Percentiles rank a stretch among this genome's conserved stretches.
Evolutionary conservation across 768 basidiomycete species (phyloP).

Genomic region (Naganishia onofrii): DNA sequence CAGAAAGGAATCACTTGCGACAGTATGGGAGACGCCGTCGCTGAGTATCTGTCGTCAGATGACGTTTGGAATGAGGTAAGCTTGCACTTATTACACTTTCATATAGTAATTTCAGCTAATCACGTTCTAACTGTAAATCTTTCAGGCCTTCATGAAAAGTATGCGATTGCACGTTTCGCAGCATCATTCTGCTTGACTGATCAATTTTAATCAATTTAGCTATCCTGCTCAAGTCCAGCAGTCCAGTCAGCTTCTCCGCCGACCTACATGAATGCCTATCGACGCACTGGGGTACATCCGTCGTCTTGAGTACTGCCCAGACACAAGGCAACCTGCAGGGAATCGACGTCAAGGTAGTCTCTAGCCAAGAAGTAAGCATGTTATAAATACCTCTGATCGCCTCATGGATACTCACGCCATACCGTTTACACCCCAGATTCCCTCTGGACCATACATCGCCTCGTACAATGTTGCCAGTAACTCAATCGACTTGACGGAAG

Average conservation of each 20-base stretch:
- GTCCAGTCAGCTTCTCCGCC: conserved; percentile 11
- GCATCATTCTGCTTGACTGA: no score
- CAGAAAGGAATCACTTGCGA: conserved; percentile 36
- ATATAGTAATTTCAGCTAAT: no score
- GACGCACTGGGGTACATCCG: conserved; percentile 21
- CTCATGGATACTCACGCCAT: not conserved
- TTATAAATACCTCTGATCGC: not conserved
- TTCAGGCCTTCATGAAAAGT: conserved; percentile 10
- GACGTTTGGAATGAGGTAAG: conserved; percentile 44
- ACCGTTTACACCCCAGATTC: conserved; percentile 29
- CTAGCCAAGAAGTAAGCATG: not conserved
- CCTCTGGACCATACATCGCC: conserved; percentile 41
- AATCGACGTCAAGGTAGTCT: conserved; percentile 13
- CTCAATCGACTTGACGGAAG: conserved; percentile 34
- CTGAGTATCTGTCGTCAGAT: conserved; percentile 31
- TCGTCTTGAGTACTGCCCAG: conserved; percentile 22
- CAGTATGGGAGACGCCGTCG: conserved; percentile 34
- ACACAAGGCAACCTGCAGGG: conserved; percentile 11
- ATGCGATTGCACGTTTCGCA: not conserved
- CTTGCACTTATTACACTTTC: not conserved
- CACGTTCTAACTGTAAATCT: no score
- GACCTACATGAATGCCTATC: conserved; percentile 23
- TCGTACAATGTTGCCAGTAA: conserved; percentile 6
- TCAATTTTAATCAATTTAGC: not conserved
- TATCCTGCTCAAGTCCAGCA: conserved; percentile 14